A percentile compares a stretch with the other conserved stretches of the same genome.
phyloP scores from a whole-genome alignment of 495 filamentous ascomycete genomes.

The Amniculicola lignicola region DNA sequence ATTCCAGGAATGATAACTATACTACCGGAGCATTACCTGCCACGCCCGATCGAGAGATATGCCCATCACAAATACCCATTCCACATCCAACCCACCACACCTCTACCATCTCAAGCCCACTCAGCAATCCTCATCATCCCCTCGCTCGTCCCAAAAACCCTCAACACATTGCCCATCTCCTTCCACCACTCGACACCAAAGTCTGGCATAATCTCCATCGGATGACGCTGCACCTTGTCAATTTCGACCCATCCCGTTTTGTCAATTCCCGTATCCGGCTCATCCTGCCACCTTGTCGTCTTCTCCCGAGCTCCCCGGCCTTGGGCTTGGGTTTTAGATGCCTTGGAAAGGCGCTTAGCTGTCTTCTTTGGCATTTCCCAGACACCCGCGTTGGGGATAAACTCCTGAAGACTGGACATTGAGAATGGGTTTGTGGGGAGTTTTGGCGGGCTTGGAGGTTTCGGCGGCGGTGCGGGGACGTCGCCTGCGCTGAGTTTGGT shows the following conservation, averaged over 20 bases:
- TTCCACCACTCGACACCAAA: slow-evolving; percentile 58
- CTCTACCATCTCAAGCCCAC: slow-evolving; percentile 1
- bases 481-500: slow-evolving; percentile 47
- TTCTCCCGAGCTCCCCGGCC: too few relatives aligned
- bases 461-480: not conserved
- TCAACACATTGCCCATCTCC: slow-evolving; percentile 60
- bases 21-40: too few relatives aligned
- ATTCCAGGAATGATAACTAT: too few relatives aligned
- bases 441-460: not conserved
- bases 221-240: slow-evolving; percentile 5
- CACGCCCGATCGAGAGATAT: too few relatives aligned
- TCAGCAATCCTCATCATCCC: slow-evolving; percentile 39
- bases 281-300: too few relatives aligned
- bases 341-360: too few relatives aligned
- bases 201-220: slow-evolving; percentile 45
- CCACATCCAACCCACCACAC: not conserved
- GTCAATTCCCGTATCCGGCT: not conserved
- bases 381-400: too few relatives aligned
- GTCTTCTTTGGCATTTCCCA: not conserved
- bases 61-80: too few relatives aligned
- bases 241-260: not conserved
- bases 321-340: too few relatives aligned
- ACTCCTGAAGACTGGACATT: too few relatives aligned
- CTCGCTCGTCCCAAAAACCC: slow-evolving; percentile 64
- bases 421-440: not conserved